phyloP scores from a whole-genome alignment of 2,329 filamentous ascomycete species.

The Meredithiella fracta region DNA sequence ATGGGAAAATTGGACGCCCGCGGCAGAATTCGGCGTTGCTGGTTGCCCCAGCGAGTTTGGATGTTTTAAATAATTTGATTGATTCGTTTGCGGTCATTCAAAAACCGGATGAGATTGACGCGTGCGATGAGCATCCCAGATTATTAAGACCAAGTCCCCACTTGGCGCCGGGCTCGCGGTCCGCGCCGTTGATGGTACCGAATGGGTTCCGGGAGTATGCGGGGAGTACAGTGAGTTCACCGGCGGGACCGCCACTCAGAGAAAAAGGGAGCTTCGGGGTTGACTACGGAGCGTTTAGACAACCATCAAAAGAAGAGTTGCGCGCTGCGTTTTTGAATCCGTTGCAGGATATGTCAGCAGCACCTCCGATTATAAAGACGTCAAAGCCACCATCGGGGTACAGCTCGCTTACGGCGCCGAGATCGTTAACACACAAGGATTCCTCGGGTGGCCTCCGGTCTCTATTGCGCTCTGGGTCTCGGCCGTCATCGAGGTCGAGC shows the following conservation, averaged over 20 bases:
- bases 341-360: constrained; percentile 43
- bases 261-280: constrained; percentile 44
- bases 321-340: constrained; percentile 22
- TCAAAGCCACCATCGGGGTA: constrained; percentile 65
- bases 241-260: neutral
- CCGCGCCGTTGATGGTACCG: constrained; percentile 4
- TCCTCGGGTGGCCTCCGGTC: constrained; percentile 37
- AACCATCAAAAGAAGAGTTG: constrained; percentile 33
- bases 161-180: neutral
- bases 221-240: neutral
- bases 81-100: constrained; percentile 13
- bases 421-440: constrained; percentile 35
- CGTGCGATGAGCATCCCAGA: neutral
- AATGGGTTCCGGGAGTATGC: neutral
- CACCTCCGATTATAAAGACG: constrained; percentile 61
- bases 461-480: constrained; percentile 39
- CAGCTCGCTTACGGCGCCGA: constrained; percentile 51
- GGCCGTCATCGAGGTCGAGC: constrained; percentile 42
- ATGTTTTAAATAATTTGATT: constrained; percentile 13
- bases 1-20: neutral
- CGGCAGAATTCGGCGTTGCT: constrained; percentile 1
- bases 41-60: constrained; percentile 9
- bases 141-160: constrained; percentile 7
- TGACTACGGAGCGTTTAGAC: constrained; percentile 52
- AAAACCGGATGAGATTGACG: constrained; percentile 5